These are phyloP conservation scores for Apiospora phragmitis DNA, from an alignment of 2,329 filamentous ascomycete genomes.

Conservation along the genomic window DNA sequence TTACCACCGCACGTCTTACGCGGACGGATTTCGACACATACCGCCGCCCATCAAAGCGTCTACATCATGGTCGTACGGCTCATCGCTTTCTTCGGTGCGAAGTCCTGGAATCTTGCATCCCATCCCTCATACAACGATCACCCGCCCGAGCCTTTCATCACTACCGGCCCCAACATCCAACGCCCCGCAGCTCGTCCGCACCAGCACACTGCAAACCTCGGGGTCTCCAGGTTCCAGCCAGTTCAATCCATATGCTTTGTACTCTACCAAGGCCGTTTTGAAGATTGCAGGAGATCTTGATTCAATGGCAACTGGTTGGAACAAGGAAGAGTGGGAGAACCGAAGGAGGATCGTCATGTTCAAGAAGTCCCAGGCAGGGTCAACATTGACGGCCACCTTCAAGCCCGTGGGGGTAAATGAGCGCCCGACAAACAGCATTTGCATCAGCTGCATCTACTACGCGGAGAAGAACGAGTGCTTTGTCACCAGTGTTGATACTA, in stretches of 20 bases:
- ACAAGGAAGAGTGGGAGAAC: constrained; percentile 73
- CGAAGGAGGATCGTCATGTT: constrained; percentile 88
- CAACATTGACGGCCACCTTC: constrained; percentile 79
- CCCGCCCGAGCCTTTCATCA: constrained; percentile 48
- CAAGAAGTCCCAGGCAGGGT: constrained; percentile 77
- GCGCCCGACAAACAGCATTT: constrained; percentile 80
- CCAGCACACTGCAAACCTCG: constrained; percentile 51
- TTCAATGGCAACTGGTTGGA: constrained; percentile 82
- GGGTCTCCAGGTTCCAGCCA: constrained; percentile 44
- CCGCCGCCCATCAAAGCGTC: constrained; percentile 38
- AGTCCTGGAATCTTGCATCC: constrained; percentile 34
- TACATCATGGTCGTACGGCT: constrained; percentile 46
- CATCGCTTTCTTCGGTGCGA: constrained; percentile 39
- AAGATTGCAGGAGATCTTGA: constrained; percentile 86
- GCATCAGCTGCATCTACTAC: constrained; percentile 98
- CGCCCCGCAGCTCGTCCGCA: constrained; percentile 54
- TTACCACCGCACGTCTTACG: constrained; percentile 54
- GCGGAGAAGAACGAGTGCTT: constrained; percentile 87
- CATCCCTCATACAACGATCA: constrained; percentile 39
- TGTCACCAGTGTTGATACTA: constrained; percentile 96
- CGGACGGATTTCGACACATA: constrained; percentile 46
- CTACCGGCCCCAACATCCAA: constrained; percentile 48
- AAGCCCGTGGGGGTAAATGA: constrained; percentile 77
- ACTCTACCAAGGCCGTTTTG: constrained; percentile 80
- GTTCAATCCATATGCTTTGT: constrained; percentile 77